Evolutionary conservation across 2,329 filamentous ascomycete species (phyloP), one percentile per base, ranked within the genome.

Genomic region (Trichoderma atroviride): DNA sequence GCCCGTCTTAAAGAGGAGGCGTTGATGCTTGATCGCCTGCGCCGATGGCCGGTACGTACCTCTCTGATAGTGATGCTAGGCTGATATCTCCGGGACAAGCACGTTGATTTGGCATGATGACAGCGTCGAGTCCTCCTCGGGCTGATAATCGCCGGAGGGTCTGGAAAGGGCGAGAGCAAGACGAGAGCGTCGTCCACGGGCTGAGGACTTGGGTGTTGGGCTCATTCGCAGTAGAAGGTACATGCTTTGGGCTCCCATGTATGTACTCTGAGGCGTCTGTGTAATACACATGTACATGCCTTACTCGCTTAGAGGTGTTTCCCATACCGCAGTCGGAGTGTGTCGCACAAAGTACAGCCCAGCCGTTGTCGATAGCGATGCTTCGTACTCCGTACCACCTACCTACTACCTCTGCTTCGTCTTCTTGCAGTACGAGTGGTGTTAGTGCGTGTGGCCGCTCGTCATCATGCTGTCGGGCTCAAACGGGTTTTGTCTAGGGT

Each of bases 221-320:
- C 62, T 64, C 62, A 22, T 31, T 43, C 27, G 35, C 50, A 55
- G 40, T 58, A 55, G 40, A 58, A 66, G 35, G 63, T 16, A 66
- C 53, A 58, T 53, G 31, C 50, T 61, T 68, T 57, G 57, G 65
- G 65, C 57, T 61, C 57, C 57, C 43, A 68, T 61, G 64, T 68
- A 43, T 68, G 67, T 64, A 64, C 52, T 68, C 65, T 27, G 57
- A 13, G 47, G 37, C 57, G 62, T 43, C 40, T 65, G 55, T 68
- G 65, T 61, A 56, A 58, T 67, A 52, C 40, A 56, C 24, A 47
- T 68, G 66, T 68, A 68, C 57, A 31, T 68, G 56, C 50, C 40
- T 55, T 57, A 40, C 43, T 64, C 10, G 19, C 24, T 61, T 53
- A 31, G 40, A 47, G 31, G 55, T 35, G 55, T 31, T 58, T 13